These are phyloP conservation scores for Microbotryum saponariae DNA, from an alignment of 1,284 basidiomycete genomes.

Conservation along the genomic window DNA sequence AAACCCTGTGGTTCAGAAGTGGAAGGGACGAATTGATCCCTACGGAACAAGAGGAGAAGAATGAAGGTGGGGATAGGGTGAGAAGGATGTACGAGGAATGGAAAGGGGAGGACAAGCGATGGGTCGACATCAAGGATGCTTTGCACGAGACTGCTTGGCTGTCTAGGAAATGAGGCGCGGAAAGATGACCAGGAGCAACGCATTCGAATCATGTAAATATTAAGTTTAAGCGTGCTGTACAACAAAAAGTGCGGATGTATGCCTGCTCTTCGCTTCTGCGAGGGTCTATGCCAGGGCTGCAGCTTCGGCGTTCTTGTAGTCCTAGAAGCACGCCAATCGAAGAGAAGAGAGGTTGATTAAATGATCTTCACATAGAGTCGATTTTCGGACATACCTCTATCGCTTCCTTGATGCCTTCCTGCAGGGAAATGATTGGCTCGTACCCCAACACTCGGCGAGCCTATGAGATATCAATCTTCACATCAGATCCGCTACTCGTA, in stretches of 20 bases:
- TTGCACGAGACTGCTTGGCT: slow-evolving; percentile 26
- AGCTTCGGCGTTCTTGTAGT: too few species aligned
- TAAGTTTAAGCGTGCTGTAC: too few species aligned
- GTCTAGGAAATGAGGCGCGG: slow-evolving; percentile 10
- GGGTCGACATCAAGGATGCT: slow-evolving; percentile 16
- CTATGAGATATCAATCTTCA: not conserved
- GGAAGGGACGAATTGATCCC: slow-evolving; percentile 28
- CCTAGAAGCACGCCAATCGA: too few species aligned
- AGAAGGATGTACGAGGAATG: slow-evolving; percentile 12
- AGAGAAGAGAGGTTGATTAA: too few species aligned
- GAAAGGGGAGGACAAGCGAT: not conserved
- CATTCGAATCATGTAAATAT: too few species aligned
- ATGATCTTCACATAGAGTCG: too few species aligned
- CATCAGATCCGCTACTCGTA: not conserved
- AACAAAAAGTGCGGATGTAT: too few species aligned
- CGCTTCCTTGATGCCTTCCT: slow-evolving; percentile 77
- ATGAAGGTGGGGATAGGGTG: slow-evolving; percentile 11
- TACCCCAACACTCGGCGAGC: slow-evolving; percentile 85
- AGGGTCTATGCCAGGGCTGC: too few species aligned
- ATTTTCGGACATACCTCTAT: slow-evolving; percentile 41
- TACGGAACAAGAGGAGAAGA: not conserved
- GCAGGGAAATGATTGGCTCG: slow-evolving; percentile 77
- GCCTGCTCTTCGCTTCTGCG: too few species aligned
- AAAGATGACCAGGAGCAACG: too few species aligned
- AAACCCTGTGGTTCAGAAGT: slow-evolving; percentile 25